Evolutionary conservation across 2,329 filamentous ascomycete species (phyloP).

Genomic region (Paecilomyces sp.): DNA sequence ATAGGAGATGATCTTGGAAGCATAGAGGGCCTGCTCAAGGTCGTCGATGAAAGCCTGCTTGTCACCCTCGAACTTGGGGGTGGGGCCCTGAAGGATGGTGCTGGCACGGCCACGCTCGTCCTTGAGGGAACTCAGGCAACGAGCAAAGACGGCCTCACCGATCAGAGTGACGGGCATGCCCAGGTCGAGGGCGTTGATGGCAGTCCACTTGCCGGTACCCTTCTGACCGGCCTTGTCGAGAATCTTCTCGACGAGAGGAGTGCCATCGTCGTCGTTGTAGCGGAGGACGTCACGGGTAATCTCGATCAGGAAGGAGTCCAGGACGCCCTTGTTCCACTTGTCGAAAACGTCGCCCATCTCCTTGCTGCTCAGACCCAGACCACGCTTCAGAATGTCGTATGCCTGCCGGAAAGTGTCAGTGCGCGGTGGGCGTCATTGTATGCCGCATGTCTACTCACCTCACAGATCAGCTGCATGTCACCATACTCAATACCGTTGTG

Average conservation of each 20-base stretch:
- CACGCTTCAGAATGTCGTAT: constrained; percentile 99
- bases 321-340: constrained; percentile 97
- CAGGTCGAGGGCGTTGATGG: constrained; percentile 96
- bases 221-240: constrained; percentile 98
- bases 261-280: constrained; percentile 92
- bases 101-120: constrained; percentile 80
- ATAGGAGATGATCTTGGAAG: constrained; percentile 99
- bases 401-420: constrained; percentile 51
- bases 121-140: constrained; percentile 93
- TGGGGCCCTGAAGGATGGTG: constrained; percentile 68
- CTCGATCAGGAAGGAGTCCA: constrained; percentile 98
- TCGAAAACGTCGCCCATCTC: constrained; percentile 93
- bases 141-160: constrained; percentile 90
- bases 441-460: constrained; percentile 53
- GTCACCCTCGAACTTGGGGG: constrained; percentile 77
- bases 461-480: constrained; percentile 99
- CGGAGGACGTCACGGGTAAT: constrained; percentile 98
- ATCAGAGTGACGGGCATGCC: constrained; percentile 98
- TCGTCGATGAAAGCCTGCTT: constrained; percentile 91
- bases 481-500: constrained; percentile 99
- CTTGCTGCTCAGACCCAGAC: constrained; percentile 78
- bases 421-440: background rate
- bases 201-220: constrained; percentile 99
- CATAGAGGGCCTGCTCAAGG: constrained; percentile 97
- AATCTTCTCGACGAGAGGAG: constrained; percentile 94